Base-by-base conservation (phyloP, 495 filamentous ascomycete genomes). In the Neurospora tetraspora region DNA sequence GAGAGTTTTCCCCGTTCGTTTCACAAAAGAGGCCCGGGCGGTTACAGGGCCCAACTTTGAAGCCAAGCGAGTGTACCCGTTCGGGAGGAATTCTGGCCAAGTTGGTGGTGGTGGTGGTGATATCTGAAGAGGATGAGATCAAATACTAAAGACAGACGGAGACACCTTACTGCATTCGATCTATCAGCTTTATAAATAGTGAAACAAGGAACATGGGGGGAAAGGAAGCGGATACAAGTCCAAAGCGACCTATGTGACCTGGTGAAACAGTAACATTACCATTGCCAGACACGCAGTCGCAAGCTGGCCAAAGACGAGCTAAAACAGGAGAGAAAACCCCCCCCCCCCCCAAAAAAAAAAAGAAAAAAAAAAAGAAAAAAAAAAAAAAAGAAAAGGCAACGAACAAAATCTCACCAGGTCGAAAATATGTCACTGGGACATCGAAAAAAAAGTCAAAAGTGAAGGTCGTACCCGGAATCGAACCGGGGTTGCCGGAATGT, bases 391-490 rank as follows among this genome's bases (percentile, higher is more conserved):
- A 5, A 23, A 27, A 34, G 4, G 12, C 53, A 31, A 31, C 8
- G 23, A 61, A 61, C n/a, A 23, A 12, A 53, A 5, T 1, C n/a
- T 47, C n/a, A 11, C 4, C 45, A 23, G n/a, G n/a, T 23, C 4
- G 10, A n/a, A 23, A 47, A 47, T 4, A 23, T 23, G 12, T 14
- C 23, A 27, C 5, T 27, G 9, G 2, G 20, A 27, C 10, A 59
- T 53, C 18, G 3, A 11, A 59, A 59, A 53, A 27, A 31, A 31
- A 59, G 2, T 3, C 20, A 59, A 31, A 59, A 53, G 4, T 27
- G 11, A 71, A 79, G 77, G 77, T 78, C 77, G 74, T 79, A 78
- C 77, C 77, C 77, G 76, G 77, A 78, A 76, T 79, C 77, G 76
- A 79, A 79, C 76, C 76, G 76, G 77, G 77, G 77, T 79, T 73